Evolutionary conservation across 2,329 filamentous ascomycete species (phyloP).

Genomic region (Colletotrichum nymphaeae): DNA sequence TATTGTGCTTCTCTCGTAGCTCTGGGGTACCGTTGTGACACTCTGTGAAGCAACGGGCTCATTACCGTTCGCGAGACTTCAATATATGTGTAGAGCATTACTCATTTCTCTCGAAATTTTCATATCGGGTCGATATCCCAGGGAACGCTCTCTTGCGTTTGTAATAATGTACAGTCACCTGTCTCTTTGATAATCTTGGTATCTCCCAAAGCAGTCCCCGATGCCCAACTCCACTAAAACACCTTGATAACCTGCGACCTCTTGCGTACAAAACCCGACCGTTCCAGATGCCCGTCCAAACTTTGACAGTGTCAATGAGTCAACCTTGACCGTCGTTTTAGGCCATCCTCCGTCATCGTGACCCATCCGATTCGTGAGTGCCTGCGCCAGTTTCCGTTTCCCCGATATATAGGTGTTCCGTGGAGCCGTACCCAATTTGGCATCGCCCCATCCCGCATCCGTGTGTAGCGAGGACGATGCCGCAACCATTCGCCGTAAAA

Average conservation of each 20-base stretch:
- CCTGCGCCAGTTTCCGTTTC: conserved; percentile 1
- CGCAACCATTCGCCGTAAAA: conserved; percentile 12
- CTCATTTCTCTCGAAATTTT: background rate
- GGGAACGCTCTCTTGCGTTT: background rate
- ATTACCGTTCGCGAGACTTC: background rate
- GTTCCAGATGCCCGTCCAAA: background rate
- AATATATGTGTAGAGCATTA: background rate
- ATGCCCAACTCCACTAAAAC: conserved; percentile 11
- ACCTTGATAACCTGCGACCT: background rate
- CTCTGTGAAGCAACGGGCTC: too few species aligned
- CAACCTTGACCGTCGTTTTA: background rate
- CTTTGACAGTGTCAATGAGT: background rate
- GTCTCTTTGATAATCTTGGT: conserved; percentile 11
- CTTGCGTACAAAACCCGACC: background rate
- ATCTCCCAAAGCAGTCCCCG: conserved; percentile 22
- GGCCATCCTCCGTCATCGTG: background rate
- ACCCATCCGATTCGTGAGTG: background rate
- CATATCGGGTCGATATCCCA: background rate
- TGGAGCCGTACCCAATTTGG: background rate
- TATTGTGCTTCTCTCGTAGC: background rate
- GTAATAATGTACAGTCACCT: background rate
- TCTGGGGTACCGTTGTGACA: background rate
- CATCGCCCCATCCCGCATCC: background rate
- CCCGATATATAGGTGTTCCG: background rate
- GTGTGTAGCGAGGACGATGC: background rate